Base-by-base conservation (phyloP, 148 eudicot species). In the Salicornia ramosissima region DNA sequence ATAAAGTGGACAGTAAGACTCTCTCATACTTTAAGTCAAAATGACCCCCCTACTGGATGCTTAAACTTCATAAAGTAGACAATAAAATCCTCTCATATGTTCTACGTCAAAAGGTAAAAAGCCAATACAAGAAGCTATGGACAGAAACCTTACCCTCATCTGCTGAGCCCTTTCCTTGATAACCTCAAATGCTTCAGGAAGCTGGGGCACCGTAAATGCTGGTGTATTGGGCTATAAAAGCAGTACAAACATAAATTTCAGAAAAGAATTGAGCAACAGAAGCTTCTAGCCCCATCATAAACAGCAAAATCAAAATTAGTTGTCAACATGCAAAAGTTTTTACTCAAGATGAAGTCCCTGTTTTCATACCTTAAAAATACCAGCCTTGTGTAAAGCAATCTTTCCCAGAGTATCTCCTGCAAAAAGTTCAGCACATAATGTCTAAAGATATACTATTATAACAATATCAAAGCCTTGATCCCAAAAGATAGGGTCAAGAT, bases 301-400 rank as follows among this genome's bases (percentile, higher is more conserved):
- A 34, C 6, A 49, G 58, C 68, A 28, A 66, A 46, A 31, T 46
- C 28, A 10, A 50, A 53, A 43, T 60, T 15, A 64, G 55, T 55
- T 33, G 55, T 46, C 24, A 31, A 9, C 22, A 50, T 34, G 45
- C 42, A 40, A 53, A n/a, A 64, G 60, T 62, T 64, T n/a, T 55
- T 8, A 42, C 30, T 15, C 30, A 45, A 53, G 6, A 43, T 10
- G 22, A 25, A 33, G 67, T 74, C 55, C 62, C 61, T 24, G 21
- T 19, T 45, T 64, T 64, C 60, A 74, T 83, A 88, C 97, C 94
- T 90, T 90, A 65, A 90, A 80, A 30, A 90, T 90, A 80, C 97
- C 97, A 71, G 97, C 94, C 72, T 90, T 90, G 65, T 90, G 97
- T 45, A 75, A 79, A 47, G 97, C 97, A 82, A 90, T 90, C 75